A percentile compares a stretch with the other conserved stretches of the same genome.
Conservation (phyloP, 352 stramenopile genomes). For the Globisporangium cylindrosporum region DNA sequence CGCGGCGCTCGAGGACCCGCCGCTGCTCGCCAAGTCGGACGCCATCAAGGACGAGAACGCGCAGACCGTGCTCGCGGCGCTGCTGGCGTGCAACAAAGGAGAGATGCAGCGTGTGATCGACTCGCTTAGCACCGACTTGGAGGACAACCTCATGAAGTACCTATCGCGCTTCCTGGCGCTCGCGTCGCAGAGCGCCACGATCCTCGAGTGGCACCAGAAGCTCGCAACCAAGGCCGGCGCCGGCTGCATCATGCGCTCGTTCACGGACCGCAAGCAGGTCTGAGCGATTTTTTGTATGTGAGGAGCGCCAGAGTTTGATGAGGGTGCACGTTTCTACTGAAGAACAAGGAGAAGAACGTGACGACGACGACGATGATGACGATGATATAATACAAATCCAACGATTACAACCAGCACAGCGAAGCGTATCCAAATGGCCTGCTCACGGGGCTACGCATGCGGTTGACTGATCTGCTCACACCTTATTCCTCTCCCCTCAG, state of each 20-base stretch:
- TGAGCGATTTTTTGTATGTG: constrained; percentile 25
- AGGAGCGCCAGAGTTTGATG: background rate
- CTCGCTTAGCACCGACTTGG: constrained; percentile 54
- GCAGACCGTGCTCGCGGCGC: constrained; percentile 68
- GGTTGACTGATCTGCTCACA: background rate
- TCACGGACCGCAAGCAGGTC: constrained; percentile 88
- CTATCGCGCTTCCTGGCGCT: constrained; percentile 77
- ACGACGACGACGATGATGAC: background rate
- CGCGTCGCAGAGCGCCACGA: constrained; percentile 68
- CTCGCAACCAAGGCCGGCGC: constrained; percentile 79
- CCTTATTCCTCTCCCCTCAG: background rate
- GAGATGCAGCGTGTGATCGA: constrained; percentile 85
- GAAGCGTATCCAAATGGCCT: background rate
- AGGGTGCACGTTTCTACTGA: background rate
- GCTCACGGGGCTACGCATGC: background rate
- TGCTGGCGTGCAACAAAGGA: constrained; percentile 85
- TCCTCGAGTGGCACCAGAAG: constrained; percentile 90
- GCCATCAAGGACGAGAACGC: constrained; percentile 72
- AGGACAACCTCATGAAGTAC: constrained; percentile 90
- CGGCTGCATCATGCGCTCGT: constrained; percentile 85
- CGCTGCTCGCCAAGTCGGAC: constrained; percentile 59
- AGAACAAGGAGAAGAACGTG: background rate
- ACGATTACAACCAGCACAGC: background rate
- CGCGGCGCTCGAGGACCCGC: constrained; percentile 69
- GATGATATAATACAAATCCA: background rate